Evolutionary conservation across 495 filamentous ascomycete genomes (phyloP), one percentile per base, ranked within the genome.

Genomic region (Annulohypoxylon nitens): DNA sequence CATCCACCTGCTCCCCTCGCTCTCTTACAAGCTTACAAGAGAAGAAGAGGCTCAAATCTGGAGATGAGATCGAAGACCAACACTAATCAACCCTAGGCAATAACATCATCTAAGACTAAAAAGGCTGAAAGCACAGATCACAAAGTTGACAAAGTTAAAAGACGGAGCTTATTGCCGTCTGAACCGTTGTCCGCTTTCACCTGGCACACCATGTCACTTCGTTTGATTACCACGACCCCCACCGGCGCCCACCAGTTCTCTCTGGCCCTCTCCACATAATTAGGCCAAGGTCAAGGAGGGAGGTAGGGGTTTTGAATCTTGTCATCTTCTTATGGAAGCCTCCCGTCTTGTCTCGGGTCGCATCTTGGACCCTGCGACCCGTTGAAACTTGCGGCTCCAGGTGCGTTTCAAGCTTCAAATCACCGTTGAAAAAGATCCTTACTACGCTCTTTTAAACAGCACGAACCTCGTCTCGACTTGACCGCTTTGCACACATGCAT

Each of bases 341-440:
- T 62, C 66, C 58, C 33, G 47, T 36, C 6, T 37, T 67, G 62
- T 74, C 67, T 64, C 67, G 71, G 71, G 67, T 69, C 67, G 50
- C 51, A 70, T 67, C 51, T 67, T 60, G 62, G 39, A 67, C 67
- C 66, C 71, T 70, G 71, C 71, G 61, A 64, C 71, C 71, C 61
- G 54, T 73, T 73, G 70, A 73, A 69, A 70, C 61, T 70, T 74
- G 71, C 69, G 71, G 61, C 71, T 70, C 71, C 64, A 73, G 64
- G 33, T 59, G 18, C 48, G 72, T 75, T 75, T 75, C 72, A 75
- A 70, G 50, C 67, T 75, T 60, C 63, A 51, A 74, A 59, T 73
- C 57, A 58, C 26, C 16, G 12, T 51, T 55, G 6, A 64, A 50
- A 50, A 64, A 50, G 41, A 14, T 69, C 64, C 23, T 60, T 50